phyloP scores from a whole-genome alignment of 345 rosid species.

The Orychophragmus violaceus region DNA sequence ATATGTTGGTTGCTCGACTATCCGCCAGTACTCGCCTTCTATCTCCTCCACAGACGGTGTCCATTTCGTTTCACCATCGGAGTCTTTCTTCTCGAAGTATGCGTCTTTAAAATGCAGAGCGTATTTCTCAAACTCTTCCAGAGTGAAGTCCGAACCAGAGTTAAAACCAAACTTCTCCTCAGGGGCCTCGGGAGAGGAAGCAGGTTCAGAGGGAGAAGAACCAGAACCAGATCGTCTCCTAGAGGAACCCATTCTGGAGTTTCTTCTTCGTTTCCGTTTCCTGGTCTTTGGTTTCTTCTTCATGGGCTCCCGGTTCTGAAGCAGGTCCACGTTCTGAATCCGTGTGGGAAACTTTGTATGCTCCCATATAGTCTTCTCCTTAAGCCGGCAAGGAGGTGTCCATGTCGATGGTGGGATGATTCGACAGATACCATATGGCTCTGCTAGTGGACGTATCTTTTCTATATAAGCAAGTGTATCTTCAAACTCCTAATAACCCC shows the following conservation, averaged over 20 bases:
- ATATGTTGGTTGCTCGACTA: conserved; percentile 78
- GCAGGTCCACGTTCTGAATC: conserved; percentile 77
- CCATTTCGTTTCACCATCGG: conserved; percentile 26
- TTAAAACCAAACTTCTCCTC: conserved; percentile 92
- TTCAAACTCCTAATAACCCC: conserved; percentile 67
- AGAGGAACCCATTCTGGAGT: conserved; percentile 52
- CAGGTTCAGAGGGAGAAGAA: conserved; percentile 45
- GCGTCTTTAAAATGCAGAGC: conserved; percentile 61
- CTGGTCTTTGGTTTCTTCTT: conserved; percentile 63
- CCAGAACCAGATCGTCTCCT: conserved; percentile 42
- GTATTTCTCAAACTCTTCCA: conserved; percentile 59
- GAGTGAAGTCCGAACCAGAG: conserved; percentile 80
- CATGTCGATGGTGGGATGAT: conserved; percentile 87
- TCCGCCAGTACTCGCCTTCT: conserved; percentile 98
- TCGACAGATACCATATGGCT: conserved; percentile 80
- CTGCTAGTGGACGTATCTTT: conserved; percentile 74
- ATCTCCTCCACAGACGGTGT: conserved; percentile 67
- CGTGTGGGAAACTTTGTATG: conserved; percentile 73
- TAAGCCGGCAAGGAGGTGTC: conserved; percentile 78
- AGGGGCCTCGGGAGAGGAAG: conserved; percentile 46
- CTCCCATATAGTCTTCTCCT: conserved; percentile 63
- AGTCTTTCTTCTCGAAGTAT: conserved; percentile 53
- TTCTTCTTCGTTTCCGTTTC: conserved; percentile 66
- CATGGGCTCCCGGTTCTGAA: conserved; percentile 95
- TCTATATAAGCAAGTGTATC: conserved; percentile 80